phyloP scores from a whole-genome alignment of 192 early-diverging fungal genomes.

The Coemansia sp. region DNA sequence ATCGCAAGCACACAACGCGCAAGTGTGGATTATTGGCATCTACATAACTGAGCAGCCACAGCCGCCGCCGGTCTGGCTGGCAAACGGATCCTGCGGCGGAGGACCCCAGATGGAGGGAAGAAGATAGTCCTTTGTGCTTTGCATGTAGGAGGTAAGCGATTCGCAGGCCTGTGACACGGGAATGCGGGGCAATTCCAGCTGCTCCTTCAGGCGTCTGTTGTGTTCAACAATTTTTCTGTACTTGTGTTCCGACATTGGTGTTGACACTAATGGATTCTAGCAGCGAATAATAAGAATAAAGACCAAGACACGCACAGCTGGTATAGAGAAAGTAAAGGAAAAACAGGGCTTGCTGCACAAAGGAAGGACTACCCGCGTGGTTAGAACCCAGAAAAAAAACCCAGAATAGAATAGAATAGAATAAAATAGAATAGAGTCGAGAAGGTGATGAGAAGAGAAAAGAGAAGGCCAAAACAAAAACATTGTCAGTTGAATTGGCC shows the following conservation, averaged over 20 bases:
- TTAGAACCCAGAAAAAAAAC: no score
- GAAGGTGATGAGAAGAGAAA: no score
- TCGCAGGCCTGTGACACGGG: constrained; percentile 71
- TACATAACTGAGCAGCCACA: constrained; percentile 58
- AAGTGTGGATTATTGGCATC: background rate
- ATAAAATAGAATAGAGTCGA: no score
- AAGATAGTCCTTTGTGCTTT: constrained; percentile 62
- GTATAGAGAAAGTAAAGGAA: background rate
- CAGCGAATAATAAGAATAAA: background rate
- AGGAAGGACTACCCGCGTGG: no score
- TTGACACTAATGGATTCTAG: background rate
- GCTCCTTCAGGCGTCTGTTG: constrained; percentile 72
- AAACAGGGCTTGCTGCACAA: no score
- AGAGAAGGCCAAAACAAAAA: no score
- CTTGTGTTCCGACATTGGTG: constrained; percentile 61
- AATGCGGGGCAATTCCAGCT: constrained; percentile 75
- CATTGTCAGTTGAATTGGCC: no score
- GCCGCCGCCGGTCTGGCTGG: constrained; percentile 56
- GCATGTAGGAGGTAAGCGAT: constrained; percentile 60
- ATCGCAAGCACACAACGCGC: background rate
- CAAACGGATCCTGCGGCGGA: constrained; percentile 63
- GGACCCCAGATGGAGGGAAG: constrained; percentile 63
- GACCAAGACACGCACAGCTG: background rate
- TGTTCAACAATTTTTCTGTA: constrained; percentile 71
- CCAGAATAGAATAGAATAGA: no score